These are phyloP conservation scores for Pseudogymnoascus sp. DNA, from an alignment of 2,329 filamentous ascomycete species.

Conservation along the genomic window DNA sequence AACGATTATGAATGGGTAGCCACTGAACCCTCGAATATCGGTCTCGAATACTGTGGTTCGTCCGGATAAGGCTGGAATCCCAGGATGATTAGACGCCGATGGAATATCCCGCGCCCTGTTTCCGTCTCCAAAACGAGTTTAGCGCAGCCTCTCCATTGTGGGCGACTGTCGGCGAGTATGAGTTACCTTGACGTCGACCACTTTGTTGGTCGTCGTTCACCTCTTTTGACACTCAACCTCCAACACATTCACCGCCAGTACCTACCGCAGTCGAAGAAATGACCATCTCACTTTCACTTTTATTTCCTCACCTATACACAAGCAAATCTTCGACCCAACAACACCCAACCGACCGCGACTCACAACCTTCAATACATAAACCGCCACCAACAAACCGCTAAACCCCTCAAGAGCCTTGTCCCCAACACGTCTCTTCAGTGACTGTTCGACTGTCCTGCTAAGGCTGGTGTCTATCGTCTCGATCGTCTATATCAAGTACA, in stretches of 20 bases:
- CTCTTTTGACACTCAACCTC: neutral
- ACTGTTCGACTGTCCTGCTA: neutral
- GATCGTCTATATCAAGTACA: conserved; percentile 14
- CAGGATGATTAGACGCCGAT: conserved; percentile 5
- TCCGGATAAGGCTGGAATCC: conserved; percentile 8
- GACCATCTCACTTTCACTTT: conserved; percentile 8
- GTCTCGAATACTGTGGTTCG: neutral
- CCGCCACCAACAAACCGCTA: conserved; percentile 6
- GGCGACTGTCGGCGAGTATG: neutral
- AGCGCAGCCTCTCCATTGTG: conserved; percentile 4
- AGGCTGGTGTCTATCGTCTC: neutral
- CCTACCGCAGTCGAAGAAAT: conserved; percentile 8
- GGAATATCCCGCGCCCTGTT: conserved; percentile 4
- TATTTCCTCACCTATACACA: conserved; percentile 9
- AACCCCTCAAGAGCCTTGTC: conserved; percentile 10
- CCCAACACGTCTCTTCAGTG: conserved; percentile 21
- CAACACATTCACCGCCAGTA: neutral
- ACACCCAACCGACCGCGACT: neutral
- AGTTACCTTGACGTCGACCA: conserved; percentile 8
- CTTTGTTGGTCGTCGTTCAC: neutral
- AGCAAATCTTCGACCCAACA: conserved; percentile 9
- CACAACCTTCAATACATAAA: conserved; percentile 7
- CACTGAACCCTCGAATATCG: neutral
- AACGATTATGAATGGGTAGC: neutral
- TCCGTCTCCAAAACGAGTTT: neutral